phyloP scores from a whole-genome alignment of 208 protist species.

The Trypanosomatidae sp. region DNA sequence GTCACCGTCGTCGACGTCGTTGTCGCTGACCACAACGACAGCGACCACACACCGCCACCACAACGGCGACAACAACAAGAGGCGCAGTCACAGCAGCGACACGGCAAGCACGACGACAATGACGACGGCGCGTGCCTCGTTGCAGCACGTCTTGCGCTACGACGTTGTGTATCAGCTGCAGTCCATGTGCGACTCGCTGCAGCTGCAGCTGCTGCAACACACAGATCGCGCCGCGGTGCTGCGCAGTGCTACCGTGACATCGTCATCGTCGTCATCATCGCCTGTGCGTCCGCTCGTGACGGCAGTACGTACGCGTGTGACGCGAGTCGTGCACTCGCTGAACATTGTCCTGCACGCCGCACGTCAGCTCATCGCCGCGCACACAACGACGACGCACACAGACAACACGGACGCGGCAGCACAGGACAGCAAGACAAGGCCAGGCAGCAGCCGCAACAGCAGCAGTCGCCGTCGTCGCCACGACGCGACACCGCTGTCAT shows the following conservation, averaged over 20 bases:
- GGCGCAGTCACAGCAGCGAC: constrained; percentile 7
- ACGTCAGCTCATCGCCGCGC: constrained; percentile 60
- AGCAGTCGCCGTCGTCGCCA: constrained; percentile 67
- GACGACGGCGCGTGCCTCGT: no score
- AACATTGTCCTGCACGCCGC: constrained; percentile 76
- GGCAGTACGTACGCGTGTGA: no score
- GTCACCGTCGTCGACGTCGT: no score
- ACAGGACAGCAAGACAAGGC: constrained; percentile 14
- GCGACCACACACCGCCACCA: no score
- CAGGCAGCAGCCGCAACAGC: constrained; percentile 20
- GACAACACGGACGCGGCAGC: no score
- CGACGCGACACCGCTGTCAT: no score
- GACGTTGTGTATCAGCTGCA: constrained; percentile 78
- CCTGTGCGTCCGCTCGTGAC: no score
- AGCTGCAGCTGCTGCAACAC: constrained; percentile 11
- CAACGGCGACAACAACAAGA: no score
- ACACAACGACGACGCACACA: no score
- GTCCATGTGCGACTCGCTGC: constrained; percentile 45
- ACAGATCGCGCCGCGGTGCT: constrained; percentile 5
- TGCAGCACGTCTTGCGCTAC: constrained; percentile 66
- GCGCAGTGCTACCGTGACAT: constrained; percentile 13
- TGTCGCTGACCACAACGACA: no score
- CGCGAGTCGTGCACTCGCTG: constrained; percentile 24
- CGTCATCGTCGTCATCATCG: no score
- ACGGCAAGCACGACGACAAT: constrained; percentile 26